phyloP scores from a whole-genome alignment of 208 protist species.

The Phytomonas francai region DNA sequence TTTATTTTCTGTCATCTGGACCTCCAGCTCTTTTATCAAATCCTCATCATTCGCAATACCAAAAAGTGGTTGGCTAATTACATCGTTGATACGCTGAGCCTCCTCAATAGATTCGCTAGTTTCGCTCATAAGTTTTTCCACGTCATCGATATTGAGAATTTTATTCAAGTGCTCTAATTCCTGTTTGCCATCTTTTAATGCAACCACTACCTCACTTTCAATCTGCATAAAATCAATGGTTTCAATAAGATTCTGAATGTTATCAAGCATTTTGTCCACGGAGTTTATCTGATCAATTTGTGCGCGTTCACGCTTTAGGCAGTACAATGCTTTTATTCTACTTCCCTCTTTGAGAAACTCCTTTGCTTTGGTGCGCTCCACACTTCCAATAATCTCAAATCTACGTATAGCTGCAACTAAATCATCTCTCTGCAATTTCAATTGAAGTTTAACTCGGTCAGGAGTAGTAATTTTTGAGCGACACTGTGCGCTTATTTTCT shows the following conservation, averaged over 20 bases:
- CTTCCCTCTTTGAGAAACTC: slow-evolving; percentile 60
- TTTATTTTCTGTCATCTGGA: slow-evolving; percentile 6
- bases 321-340: slow-evolving; percentile 70
- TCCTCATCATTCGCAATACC: slow-evolving; percentile 49
- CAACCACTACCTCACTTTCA: slow-evolving; percentile 55
- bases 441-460: slow-evolving; percentile 65
- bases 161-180: slow-evolving; percentile 72
- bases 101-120: slow-evolving; percentile 66
- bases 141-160: slow-evolving; percentile 80
- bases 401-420: slow-evolving; percentile 49
- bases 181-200: slow-evolving; percentile 60
- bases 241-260: slow-evolving; percentile 64
- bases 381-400: slow-evolving; percentile 42
- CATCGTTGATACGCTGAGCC: slow-evolving; percentile 51
- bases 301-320: slow-evolving; percentile 58
- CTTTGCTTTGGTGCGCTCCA: slow-evolving; percentile 57
- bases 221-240: slow-evolving; percentile 76
- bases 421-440: slow-evolving; percentile 80
- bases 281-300: slow-evolving; percentile 49
- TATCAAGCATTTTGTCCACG: slow-evolving; percentile 69
- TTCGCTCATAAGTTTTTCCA: slow-evolving; percentile 69
- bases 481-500: background rate
- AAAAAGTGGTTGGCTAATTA: slow-evolving; percentile 44
- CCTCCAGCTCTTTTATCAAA: slow-evolving; percentile 44
- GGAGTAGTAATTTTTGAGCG: slow-evolving; percentile 41